Percentiles rank a stretch among this genome's conserved stretches.
phyloP scores from a whole-genome alignment of 2,329 filamentous ascomycete species.

The Fusarium bactridioides region DNA sequence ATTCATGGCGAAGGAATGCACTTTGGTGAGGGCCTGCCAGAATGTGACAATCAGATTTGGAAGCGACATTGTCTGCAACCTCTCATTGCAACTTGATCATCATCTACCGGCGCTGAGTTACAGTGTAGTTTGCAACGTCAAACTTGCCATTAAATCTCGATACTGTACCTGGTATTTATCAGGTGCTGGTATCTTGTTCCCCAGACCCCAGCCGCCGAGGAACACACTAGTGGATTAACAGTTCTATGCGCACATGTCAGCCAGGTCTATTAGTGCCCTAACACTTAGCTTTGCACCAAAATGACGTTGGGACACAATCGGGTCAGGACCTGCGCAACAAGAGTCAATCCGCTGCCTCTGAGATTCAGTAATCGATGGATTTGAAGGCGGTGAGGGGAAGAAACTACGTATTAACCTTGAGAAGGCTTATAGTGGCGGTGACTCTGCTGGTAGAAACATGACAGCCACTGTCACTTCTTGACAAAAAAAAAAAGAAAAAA shows the following conservation, averaged over 20 bases:
- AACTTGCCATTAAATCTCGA: rapidly evolving
- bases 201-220: rapidly evolving
- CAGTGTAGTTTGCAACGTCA: rapidly evolving
- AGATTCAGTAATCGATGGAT: rapidly evolving
- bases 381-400: background rate
- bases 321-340: no score
- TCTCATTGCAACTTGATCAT: background rate
- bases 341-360: background rate
- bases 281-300: background rate
- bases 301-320: background rate
- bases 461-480: no score
- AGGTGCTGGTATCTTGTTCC: no score
- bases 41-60: background rate
- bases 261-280: background rate
- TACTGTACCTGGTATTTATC: rapidly evolving
- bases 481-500: no score
- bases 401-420: no score
- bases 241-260: rapidly evolving
- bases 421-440: background rate
- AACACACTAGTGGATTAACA: background rate
- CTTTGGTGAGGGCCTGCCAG: background rate
- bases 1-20: background rate
- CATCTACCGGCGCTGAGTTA: rapidly evolving
- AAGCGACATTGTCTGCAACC: background rate
- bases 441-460: no score